Percentiles rank a stretch among this genome's conserved stretches.
Evolutionary conservation across 345 rosid species (phyloP).

Genomic region (Streptanthus diversifolius): DNA sequence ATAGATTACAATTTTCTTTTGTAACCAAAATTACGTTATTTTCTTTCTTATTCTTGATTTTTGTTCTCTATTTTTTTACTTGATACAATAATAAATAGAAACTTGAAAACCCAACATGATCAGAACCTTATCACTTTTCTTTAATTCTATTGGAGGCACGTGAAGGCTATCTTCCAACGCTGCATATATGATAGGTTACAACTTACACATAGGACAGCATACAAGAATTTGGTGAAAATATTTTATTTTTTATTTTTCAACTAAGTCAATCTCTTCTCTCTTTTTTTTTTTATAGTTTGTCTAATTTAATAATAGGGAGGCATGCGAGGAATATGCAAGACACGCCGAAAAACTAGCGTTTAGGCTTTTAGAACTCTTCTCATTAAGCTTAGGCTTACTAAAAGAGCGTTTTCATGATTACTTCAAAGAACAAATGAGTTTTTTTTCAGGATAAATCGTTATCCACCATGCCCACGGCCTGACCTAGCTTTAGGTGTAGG

Average conservation of each 20-base stretch:
- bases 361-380: conserved; percentile 47
- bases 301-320: conserved; percentile 35
- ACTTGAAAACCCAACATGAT: background rate
- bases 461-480: conserved; percentile 80
- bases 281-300: background rate
- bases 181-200: background rate
- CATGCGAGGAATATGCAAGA: conserved; percentile 43
- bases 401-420: conserved; percentile 40
- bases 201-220: background rate
- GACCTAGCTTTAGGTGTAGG: conserved; percentile 83
- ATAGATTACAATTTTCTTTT: background rate
- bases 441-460: conserved; percentile 62
- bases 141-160: conserved; percentile 5
- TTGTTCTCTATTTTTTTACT: background rate
- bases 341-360: conserved; percentile 50
- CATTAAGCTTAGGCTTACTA: conserved; percentile 57
- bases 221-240: background rate
- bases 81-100: background rate
- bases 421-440: conserved; percentile 50
- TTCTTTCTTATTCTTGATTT: background rate
- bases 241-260: background rate
- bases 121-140: background rate
- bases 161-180: conserved; percentile 3
- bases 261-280: background rate
- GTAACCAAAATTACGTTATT: background rate